Base-by-base conservation (phyloP, 345 rosid genomes). In the Eucalyptus tenuipes region DNA sequence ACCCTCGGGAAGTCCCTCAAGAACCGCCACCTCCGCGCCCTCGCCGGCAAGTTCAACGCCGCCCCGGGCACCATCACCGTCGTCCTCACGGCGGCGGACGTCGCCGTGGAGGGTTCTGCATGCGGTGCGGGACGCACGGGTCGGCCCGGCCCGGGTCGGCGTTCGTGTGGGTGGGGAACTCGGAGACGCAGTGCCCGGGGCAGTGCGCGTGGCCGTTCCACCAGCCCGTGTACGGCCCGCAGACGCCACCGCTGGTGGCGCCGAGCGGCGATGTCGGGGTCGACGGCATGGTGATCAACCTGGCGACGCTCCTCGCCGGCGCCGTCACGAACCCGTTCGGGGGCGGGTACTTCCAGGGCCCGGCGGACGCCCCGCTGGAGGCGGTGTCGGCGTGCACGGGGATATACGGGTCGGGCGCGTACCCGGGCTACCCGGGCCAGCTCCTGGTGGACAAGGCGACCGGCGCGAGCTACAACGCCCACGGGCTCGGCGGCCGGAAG, bases 51-150 rank as follows among this genome's bases (percentile, higher is more conserved):
- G 81, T 59, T 82, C 89, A 94, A 88, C 66, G 42, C 91, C 18
- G 53, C 75, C 2, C 75, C 75, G 10, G 71, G 88, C 48, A 89
- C 95, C 5, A 94, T 97, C 86, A 94, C 92, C 88, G 92, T 96
- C 29, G 94, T 97, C 13, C 90, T 97, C 24, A 96, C 99, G 82
- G 95, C 98, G 24, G 91, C 92, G 86, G 98, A 97, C 64, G 98
- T 97, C 2, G 87, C 87, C 80, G 99, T 97, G 2, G 98, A 97
- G 7, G 99, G 14, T 93, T 96, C 86, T 96, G 99, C 89, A 92
- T 92, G 93, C 94, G 95, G 48, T 97, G 99, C 61, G 61, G 61
- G 61, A 55, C 61, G 61, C 61, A 55, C 88, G 99, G 99, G 5
- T 47, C 90, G 18, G 89, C 91, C 3, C 55, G 52, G 8, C 85